A percentile compares a stretch with the other conserved stretches of the same genome.
phyloP scores from a whole-genome alignment of 2,329 filamentous ascomycete species.

The Monosporascus sp. region DNA sequence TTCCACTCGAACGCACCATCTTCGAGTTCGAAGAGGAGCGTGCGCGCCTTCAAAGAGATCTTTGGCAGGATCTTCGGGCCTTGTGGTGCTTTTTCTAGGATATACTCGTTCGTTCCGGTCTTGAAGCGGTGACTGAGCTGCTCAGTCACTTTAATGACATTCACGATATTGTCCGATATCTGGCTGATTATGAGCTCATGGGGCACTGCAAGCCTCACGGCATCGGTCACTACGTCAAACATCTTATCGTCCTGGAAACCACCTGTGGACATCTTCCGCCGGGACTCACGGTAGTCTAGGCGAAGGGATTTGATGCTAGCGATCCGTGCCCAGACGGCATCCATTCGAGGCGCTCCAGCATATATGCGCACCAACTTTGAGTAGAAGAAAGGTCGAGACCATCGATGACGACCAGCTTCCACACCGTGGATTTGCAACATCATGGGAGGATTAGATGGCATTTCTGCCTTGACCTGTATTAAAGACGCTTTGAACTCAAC shows the following conservation, averaged over 20 bases:
- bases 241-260: conserved; percentile 67
- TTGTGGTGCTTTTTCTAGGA: conserved; percentile 79
- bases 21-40: conserved; percentile 85
- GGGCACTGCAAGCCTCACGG: conserved; percentile 80
- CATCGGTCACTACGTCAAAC: conserved; percentile 78
- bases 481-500: conserved; percentile 78
- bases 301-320: conserved; percentile 77
- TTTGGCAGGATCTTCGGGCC: conserved; percentile 82
- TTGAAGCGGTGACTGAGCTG: conserved; percentile 92
- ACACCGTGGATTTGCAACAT: conserved; percentile 85
- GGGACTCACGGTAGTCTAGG: conserved; percentile 73
- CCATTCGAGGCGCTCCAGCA: conserved; percentile 79
- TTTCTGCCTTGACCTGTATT: conserved; percentile 79
- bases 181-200: conserved; percentile 86
- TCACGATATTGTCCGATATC: conserved; percentile 90
- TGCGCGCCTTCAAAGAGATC: conserved; percentile 74
- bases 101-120: conserved; percentile 82
- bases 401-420: conserved; percentile 79
- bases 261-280: conserved; percentile 57
- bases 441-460: conserved; percentile 84
- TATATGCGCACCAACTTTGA: conserved; percentile 79
- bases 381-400: conserved; percentile 76
- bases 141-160: conserved; percentile 77
- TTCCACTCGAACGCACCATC: conserved; percentile 98
- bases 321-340: conserved; percentile 78